Conservation (phyloP, 2,329 filamentous ascomycete species). For the Daldinia sp. region DNA sequence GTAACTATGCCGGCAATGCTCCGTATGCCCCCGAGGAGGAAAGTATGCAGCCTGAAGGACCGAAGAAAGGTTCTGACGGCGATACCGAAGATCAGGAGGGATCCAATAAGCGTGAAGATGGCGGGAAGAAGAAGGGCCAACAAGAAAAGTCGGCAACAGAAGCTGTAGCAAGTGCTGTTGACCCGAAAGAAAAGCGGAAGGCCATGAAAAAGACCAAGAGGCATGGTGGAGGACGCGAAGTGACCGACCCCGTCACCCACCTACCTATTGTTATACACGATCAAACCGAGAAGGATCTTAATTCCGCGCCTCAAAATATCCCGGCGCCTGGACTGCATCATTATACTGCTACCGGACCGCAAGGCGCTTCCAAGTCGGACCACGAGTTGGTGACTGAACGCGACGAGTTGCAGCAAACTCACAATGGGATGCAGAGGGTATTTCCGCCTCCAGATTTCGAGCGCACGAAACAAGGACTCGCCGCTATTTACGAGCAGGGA, state of each 20-base stretch:
- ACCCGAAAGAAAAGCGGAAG: slow-evolving; percentile 58
- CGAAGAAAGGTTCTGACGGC: slow-evolving; percentile 22
- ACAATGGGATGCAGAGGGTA: slow-evolving; percentile 53
- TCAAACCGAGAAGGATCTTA: slow-evolving; percentile 69
- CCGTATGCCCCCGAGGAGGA: slow-evolving; percentile 31
- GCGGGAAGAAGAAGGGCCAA: slow-evolving; percentile 25
- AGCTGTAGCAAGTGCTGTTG: slow-evolving; percentile 48
- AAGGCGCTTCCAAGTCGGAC: slow-evolving; percentile 51
- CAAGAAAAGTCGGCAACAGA: slow-evolving; percentile 48
- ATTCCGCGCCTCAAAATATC: slow-evolving; percentile 49
- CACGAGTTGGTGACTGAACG: slow-evolving; percentile 51
- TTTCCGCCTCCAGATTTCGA: slow-evolving; percentile 61
- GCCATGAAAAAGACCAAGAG: slow-evolving; percentile 55
- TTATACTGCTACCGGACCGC: slow-evolving; percentile 50
- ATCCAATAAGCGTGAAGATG: background rate
- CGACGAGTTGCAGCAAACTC: slow-evolving; percentile 48
- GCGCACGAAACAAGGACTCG: slow-evolving; percentile 48
- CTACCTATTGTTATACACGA: slow-evolving; percentile 74
- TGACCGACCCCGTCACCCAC: slow-evolving; percentile 78
- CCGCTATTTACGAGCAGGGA: slow-evolving; percentile 46
- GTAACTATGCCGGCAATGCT: slow-evolving; percentile 41
- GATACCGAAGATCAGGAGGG: slow-evolving; percentile 22
- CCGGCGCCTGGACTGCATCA: slow-evolving; percentile 49
- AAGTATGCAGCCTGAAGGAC: slow-evolving; percentile 16
- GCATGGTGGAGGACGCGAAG: slow-evolving; percentile 63